phyloP scores from a whole-genome alignment of 169 alveolate genomes.

The Babesia bigemina region DNA sequence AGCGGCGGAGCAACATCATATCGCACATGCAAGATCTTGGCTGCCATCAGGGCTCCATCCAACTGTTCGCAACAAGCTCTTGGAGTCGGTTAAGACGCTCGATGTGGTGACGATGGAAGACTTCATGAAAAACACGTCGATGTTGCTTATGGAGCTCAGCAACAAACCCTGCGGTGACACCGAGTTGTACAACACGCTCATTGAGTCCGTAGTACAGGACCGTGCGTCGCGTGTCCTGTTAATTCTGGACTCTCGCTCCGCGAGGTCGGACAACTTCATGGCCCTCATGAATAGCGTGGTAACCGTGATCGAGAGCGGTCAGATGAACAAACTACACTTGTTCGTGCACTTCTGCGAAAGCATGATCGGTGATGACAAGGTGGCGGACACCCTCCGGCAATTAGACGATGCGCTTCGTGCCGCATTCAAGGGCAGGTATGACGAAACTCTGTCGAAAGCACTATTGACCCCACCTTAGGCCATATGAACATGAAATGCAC shows the following conservation, averaged over 20 bases:
- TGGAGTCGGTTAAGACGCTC: constrained; percentile 25
- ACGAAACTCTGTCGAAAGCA: too few relatives aligned
- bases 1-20: constrained; percentile 5
- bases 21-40: constrained; percentile 22
- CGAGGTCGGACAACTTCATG: constrained; percentile 10
- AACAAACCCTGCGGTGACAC: neutral
- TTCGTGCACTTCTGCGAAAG: constrained; percentile 27
- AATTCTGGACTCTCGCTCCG: constrained; percentile 12
- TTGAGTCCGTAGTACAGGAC: constrained; percentile 30
- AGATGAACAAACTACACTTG: constrained; percentile 13
- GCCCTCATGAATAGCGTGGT: constrained; percentile 12
- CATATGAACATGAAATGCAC: neutral
- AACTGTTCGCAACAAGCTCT: constrained; percentile 2
- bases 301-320: constrained; percentile 44
- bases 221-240: constrained; percentile 17
- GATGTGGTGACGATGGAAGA: constrained; percentile 44
- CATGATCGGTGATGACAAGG: neutral
- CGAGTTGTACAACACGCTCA: constrained; percentile 24
- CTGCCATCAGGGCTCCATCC: constrained; percentile 17
- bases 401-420: constrained; percentile 2
- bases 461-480: neutral
- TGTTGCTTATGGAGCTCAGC: constrained; percentile 30
- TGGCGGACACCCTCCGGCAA: neutral
- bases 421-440: constrained; percentile 34
- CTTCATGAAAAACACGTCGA: constrained; percentile 18